A percentile compares a stretch with the other conserved stretches of the same genome.
Conservation (phyloP, 2,329 filamentous ascomycete species). For the Claviceps digitariae region DNA sequence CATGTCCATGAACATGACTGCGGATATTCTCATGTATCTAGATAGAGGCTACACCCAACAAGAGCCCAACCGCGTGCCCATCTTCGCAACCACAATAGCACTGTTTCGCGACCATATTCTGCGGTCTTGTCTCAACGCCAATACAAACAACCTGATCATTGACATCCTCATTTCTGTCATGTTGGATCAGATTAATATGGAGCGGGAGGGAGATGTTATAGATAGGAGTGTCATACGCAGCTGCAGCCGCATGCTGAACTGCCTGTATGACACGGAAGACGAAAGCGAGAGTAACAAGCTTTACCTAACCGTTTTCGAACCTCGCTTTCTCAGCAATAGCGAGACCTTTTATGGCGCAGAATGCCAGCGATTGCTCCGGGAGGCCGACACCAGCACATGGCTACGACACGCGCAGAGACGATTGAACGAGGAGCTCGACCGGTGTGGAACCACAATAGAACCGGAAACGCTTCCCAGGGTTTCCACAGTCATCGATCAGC, state of each 20-base stretch:
- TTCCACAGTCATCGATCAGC: slow-evolving; percentile 60
- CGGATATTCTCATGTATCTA: slow-evolving; percentile 95
- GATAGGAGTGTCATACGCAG: slow-evolving; percentile 71
- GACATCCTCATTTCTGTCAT: slow-evolving; percentile 69
- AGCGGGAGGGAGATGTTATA: slow-evolving; percentile 78
- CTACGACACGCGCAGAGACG: slow-evolving; percentile 62
- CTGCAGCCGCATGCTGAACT: slow-evolving; percentile 80
- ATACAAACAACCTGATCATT: slow-evolving; percentile 42
- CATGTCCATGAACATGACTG: slow-evolving; percentile 89
- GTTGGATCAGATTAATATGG: slow-evolving; percentile 84
- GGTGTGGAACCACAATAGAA: slow-evolving; percentile 73
- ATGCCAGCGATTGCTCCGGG: slow-evolving; percentile 58
- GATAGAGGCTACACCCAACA: slow-evolving; percentile 65
- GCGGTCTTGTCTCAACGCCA: slow-evolving; percentile 37
- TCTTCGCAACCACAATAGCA: slow-evolving; percentile 74
- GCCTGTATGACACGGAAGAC: slow-evolving; percentile 66
- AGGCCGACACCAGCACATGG: slow-evolving; percentile 71
- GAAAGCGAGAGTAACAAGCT: slow-evolving; percentile 70
- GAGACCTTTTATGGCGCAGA: slow-evolving; percentile 62
- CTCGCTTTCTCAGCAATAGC: slow-evolving; percentile 59
- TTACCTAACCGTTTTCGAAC: slow-evolving; percentile 74
- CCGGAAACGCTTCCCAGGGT: slow-evolving; percentile 60
- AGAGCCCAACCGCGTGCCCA: slow-evolving; percentile 57
- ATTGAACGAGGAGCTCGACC: slow-evolving; percentile 65
- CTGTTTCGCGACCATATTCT: slow-evolving; percentile 82